Conservation (phyloP, 129 eudicot genomes). For the Pittosporum tobira region DNA sequence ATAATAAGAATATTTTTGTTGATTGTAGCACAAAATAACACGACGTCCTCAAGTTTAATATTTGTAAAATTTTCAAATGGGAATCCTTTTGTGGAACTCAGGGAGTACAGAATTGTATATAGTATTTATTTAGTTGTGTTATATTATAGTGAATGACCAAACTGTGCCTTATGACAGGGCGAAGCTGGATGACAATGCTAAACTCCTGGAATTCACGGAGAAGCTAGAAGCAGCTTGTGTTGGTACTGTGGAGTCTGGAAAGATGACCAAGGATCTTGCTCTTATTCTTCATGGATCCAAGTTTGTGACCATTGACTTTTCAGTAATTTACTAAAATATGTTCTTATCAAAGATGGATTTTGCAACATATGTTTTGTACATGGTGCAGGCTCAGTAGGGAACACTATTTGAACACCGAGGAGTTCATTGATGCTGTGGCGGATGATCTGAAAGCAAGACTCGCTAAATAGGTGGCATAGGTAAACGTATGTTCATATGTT, state of each 20-base stretch:
- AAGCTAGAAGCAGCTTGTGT: conserved; percentile 80
- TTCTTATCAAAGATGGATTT: neutral
- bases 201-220: conserved; percentile 63
- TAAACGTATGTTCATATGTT: conserved; percentile 21
- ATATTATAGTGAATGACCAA: neutral
- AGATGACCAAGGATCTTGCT: conserved; percentile 94
- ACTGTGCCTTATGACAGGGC: conserved; percentile 42
- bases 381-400: conserved; percentile 38
- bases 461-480: conserved; percentile 26
- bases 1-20: too few relatives aligned
- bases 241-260: conserved; percentile 68
- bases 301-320: conserved; percentile 17
- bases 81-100: too few relatives aligned
- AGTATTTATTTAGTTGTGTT: too few relatives aligned
- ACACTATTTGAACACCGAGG: conserved; percentile 73
- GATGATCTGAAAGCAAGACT: conserved; percentile 72
- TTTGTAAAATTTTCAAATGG: too few relatives aligned
- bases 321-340: neutral
- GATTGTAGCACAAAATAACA: too few relatives aligned
- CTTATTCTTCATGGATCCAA: conserved; percentile 72
- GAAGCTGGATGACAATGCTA: conserved; percentile 58
- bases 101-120: too few relatives aligned
- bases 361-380: neutral
- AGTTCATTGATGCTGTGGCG: conserved; percentile 86
- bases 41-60: too few relatives aligned